These are phyloP conservation scores for Entomophthora muscae DNA, from an alignment of 371 early-diverging fungal species.

Conservation along the genomic window DNA sequence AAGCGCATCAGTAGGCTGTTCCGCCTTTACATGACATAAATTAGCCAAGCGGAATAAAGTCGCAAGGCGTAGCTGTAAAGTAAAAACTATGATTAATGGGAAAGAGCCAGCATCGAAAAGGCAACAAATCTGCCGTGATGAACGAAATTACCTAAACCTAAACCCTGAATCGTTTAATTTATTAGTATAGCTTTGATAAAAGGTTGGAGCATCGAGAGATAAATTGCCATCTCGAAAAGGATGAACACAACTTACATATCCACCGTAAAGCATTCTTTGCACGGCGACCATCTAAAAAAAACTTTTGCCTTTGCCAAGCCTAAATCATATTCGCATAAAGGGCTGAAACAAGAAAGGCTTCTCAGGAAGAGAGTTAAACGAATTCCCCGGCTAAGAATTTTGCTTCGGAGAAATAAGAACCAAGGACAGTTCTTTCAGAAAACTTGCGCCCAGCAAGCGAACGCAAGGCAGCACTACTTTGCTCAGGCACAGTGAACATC, in stretches of 20 bases:
- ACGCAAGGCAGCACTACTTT: constrained; percentile 48
- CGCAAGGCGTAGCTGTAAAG: too few relatives aligned
- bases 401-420: constrained; percentile 60
- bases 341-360: neutral
- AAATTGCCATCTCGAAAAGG: neutral
- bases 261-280: neutral
- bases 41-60: too few relatives aligned
- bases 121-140: too few relatives aligned
- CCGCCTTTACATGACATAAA: too few relatives aligned
- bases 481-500: constrained; percentile 35
- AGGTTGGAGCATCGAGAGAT: neutral
- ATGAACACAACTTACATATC: neutral
- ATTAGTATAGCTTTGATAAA: neutral
- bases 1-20: too few relatives aligned
- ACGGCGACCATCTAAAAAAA: neutral
- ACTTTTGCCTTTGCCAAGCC: too few relatives aligned
- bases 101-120: too few relatives aligned
- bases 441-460: constrained; percentile 88
- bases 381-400: constrained; percentile 22
- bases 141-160: neutral
- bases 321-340: neutral
- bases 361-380: neutral
- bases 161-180: neutral
- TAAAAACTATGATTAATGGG: too few relatives aligned
- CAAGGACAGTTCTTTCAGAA: constrained; percentile 80